phyloP scores from a whole-genome alignment of 129 eudicot species.

The Tagetes erecta region DNA sequence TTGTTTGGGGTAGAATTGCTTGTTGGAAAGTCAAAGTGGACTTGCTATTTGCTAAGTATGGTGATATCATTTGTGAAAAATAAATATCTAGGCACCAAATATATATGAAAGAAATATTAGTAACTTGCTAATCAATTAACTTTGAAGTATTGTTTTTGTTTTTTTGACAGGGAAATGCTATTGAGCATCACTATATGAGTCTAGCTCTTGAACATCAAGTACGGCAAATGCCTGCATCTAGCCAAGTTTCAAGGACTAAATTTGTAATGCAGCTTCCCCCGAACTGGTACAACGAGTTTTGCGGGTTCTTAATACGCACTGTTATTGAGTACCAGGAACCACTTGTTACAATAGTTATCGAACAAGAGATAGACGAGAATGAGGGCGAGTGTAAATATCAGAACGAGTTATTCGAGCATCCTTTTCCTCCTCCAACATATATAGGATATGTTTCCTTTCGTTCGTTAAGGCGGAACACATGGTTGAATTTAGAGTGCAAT shows the following conservation, averaged over 20 bases:
- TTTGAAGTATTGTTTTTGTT: neutral
- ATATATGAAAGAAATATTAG: neutral
- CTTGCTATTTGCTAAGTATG: too few species aligned
- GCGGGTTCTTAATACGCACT: conserved; percentile 26
- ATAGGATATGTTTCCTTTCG: conserved; percentile 28
- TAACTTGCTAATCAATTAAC: neutral
- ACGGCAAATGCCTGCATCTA: neutral
- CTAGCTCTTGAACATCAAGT: conserved; percentile 7
- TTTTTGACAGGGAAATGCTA: conserved; percentile 16
- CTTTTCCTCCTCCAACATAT: conserved; percentile 25
- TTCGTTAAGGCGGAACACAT: conserved; percentile 9
- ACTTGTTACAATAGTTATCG: neutral
- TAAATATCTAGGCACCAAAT: too few species aligned
- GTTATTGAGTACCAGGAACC: conserved; percentile 25
- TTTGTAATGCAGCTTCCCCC: conserved; percentile 4
- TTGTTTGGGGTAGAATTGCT: too few species aligned
- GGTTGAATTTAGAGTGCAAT: conserved; percentile 15
- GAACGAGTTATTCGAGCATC: neutral
- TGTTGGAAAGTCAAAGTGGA: too few species aligned
- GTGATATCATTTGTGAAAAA: too few species aligned
- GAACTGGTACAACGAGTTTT: conserved; percentile 18
- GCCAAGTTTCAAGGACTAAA: conserved; percentile 4
- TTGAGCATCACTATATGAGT: conserved; percentile 20
- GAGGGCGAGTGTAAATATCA: neutral
- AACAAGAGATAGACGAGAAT: conserved; percentile 1